Conservation (phyloP, 108 stramenopile species). For the Epipyxis sp. region DNA sequence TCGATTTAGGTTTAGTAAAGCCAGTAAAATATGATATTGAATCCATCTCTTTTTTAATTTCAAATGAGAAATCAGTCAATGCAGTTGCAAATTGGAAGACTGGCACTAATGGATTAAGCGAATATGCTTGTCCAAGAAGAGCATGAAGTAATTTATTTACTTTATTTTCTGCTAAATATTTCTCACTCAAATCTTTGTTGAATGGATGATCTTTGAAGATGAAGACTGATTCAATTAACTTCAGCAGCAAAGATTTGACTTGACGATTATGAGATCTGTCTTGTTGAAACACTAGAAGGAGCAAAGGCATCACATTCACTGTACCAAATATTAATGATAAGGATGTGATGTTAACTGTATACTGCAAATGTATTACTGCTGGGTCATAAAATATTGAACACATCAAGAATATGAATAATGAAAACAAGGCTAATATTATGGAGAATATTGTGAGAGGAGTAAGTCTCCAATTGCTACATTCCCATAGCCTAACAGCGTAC, state of each 20-base stretch:
- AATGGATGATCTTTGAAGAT: background rate
- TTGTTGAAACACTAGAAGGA: constrained; percentile 11
- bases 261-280: constrained; percentile 11
- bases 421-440: background rate
- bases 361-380: background rate
- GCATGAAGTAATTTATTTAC: constrained; percentile 2
- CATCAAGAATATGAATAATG: background rate
- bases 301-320: background rate
- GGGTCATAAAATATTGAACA: background rate
- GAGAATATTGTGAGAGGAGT: background rate
- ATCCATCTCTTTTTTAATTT: no score
- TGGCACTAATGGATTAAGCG: constrained; percentile 21
- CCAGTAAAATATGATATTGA: no score
- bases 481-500: background rate
- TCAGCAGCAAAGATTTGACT: background rate
- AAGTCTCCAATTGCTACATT: constrained; percentile 13
- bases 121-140: constrained; percentile 7
- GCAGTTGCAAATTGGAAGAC: background rate
- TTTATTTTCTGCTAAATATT: background rate
- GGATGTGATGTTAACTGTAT: background rate
- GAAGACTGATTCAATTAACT: background rate
- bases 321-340: constrained; percentile 20
- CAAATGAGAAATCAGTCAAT: background rate
- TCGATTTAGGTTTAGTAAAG: background rate
- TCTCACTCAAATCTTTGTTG: background rate